Evolutionary conservation across 257 asterid genomes (phyloP).

Genomic region (Plantago ovata): DNA sequence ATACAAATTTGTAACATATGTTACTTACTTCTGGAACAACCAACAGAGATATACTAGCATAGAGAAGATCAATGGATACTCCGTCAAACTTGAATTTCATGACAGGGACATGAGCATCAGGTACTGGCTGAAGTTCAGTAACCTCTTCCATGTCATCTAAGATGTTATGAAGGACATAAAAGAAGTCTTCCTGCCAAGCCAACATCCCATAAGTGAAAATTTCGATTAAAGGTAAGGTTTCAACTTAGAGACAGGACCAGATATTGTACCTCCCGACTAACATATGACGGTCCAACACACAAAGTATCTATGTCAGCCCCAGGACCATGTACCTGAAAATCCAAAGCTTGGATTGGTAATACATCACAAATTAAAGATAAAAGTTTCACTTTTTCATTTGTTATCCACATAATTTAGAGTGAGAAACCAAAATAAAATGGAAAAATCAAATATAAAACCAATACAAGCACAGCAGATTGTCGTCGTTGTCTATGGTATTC

Average conservation of each 20-base stretch:
- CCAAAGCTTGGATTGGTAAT: slow-evolving; percentile 4
- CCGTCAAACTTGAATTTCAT: slow-evolving; percentile 97
- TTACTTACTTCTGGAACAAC: slow-evolving; percentile 95
- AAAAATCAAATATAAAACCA: not conserved
- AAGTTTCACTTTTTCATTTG: not conserved
- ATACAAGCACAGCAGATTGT: not conserved
- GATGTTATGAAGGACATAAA: slow-evolving; percentile 65
- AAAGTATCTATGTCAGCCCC: slow-evolving; percentile 67
- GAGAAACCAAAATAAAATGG: not conserved
- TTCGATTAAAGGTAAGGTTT: not conserved
- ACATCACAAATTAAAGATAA: not conserved
- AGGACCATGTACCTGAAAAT: slow-evolving; percentile 64
- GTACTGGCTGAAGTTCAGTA: slow-evolving; percentile 90
- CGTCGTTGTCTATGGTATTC: too few relatives aligned
- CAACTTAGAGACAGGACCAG: slow-evolving; percentile 2
- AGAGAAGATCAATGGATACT: slow-evolving; percentile 89
- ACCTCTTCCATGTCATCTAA: slow-evolving; percentile 77
- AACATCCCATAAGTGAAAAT: slow-evolving; percentile 14
- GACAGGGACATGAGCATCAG: slow-evolving; percentile 98
- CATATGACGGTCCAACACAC: slow-evolving; percentile 68
- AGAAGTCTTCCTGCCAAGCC: slow-evolving; percentile 70
- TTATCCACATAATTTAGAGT: not conserved
- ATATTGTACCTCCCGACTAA: slow-evolving; percentile 48
- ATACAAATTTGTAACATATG: slow-evolving; percentile 12
- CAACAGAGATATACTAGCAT: slow-evolving; percentile 79